These are phyloP conservation scores for Prunus padus DNA, from an alignment of 306 rosid genomes.

Conservation along the genomic window DNA sequence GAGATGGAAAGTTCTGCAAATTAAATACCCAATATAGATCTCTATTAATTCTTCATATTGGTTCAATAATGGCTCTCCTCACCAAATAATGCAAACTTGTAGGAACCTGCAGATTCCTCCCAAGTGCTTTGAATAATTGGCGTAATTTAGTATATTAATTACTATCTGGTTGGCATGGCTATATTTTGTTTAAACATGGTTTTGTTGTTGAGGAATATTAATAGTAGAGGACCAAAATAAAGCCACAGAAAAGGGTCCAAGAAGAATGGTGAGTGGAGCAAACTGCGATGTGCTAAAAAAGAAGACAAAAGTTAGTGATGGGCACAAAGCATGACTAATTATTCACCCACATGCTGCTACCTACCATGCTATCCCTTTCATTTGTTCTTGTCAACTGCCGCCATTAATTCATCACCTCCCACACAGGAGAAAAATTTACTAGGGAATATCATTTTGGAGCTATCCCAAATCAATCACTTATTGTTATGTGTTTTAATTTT, in stretches of 20 bases:
- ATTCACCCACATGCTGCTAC: conserved; percentile 20
- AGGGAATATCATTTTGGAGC: too few relatives aligned
- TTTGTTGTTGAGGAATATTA: neutral
- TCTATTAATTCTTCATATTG: neutral
- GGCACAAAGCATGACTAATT: neutral
- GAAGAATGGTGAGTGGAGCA: conserved; percentile 1
- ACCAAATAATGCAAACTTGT: neutral
- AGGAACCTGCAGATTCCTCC: neutral
- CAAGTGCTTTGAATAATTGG: neutral
- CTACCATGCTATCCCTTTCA: neutral
- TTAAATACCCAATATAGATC: neutral
- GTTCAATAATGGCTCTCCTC: too few relatives aligned
- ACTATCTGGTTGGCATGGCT: neutral
- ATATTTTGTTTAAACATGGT: neutral
- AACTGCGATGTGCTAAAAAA: neutral
- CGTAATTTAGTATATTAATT: neutral
- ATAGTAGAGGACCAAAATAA: neutral
- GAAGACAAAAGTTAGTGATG: conserved; percentile 30
- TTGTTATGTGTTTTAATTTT: too few relatives aligned
- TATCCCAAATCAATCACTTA: neutral
- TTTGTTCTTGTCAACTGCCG: conserved; percentile 10
- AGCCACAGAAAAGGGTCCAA: neutral
- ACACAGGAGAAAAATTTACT: too few relatives aligned
- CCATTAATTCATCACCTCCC: too few relatives aligned
- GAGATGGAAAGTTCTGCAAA: neutral